phyloP scores from a whole-genome alignment of 2,329 filamentous ascomycete species.

The Thielaviopsis euricoi region DNA sequence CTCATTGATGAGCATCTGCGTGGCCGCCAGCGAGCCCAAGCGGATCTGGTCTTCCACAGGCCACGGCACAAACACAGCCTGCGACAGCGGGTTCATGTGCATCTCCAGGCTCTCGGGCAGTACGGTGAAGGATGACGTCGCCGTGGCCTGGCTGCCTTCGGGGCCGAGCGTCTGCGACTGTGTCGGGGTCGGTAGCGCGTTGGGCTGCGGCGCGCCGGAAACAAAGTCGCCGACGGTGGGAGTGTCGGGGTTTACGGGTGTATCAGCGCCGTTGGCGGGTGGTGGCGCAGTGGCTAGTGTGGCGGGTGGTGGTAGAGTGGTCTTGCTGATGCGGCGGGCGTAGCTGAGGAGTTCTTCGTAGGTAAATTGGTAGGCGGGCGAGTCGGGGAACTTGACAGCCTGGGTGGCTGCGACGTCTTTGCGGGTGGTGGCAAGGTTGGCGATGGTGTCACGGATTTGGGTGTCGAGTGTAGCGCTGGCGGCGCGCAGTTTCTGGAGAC shows the following conservation, averaged over 20 bases:
- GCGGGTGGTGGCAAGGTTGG: conserved; percentile 53
- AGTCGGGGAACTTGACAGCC: conserved; percentile 36
- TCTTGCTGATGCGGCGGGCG: conserved; percentile 64
- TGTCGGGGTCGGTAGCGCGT: conserved; percentile 12
- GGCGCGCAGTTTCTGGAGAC: conserved; percentile 51
- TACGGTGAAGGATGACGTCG: conserved; percentile 20
- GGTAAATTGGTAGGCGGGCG: conserved; percentile 38
- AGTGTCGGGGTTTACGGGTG: conserved; percentile 20
- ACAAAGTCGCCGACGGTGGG: conserved; percentile 19
- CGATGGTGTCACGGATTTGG: conserved; percentile 55
- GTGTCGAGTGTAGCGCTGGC: conserved; percentile 49
- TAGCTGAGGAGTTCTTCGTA: conserved; percentile 63
- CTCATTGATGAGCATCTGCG: conserved; percentile 43
- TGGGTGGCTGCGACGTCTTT: conserved; percentile 52
- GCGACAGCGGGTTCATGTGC: conserved; percentile 38
- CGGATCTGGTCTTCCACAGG: conserved; percentile 54
- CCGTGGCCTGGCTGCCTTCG: conserved; percentile 15
- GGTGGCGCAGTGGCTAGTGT: conserved; percentile 14
- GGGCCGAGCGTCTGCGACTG: conserved; percentile 15
- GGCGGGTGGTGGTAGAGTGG: conserved; percentile 51
- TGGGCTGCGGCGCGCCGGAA: conserved; percentile 17
- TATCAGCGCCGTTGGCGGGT: conserved; percentile 23
- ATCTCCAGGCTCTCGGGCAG: conserved; percentile 33
- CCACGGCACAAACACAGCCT: conserved; percentile 59
- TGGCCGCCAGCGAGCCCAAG: conserved; percentile 47